These are phyloP conservation scores for Boletus rubescentipes DNA, from an alignment of 768 basidiomycete species.

Conservation along the genomic window DNA sequence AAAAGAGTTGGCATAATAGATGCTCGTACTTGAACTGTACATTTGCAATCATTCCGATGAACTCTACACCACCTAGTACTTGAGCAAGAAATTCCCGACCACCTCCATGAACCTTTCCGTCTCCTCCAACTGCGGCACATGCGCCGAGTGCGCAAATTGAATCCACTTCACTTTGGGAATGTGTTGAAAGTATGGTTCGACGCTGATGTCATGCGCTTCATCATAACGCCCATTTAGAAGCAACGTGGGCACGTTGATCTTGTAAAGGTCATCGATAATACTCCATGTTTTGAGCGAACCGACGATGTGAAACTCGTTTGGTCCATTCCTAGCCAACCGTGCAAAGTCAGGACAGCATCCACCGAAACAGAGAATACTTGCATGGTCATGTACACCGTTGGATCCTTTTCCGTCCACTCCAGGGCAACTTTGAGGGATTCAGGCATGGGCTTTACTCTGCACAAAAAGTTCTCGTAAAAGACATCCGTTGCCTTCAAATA, in stretches of 20 bases:
- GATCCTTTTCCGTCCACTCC: conserved; percentile 39
- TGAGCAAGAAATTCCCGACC: conserved; percentile 31
- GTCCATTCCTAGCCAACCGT: conserved; percentile 36
- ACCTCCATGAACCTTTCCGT: conserved; percentile 34
- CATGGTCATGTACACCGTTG: conserved; percentile 51
- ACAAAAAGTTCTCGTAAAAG: conserved; percentile 45
- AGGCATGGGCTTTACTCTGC: conserved; percentile 47
- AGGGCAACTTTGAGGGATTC: conserved; percentile 35
- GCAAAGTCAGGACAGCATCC: background rate
- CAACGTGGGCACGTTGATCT: conserved; percentile 34
- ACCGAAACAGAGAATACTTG: conserved; percentile 20
- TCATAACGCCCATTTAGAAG: conserved; percentile 39
- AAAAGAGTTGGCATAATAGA: conserved; percentile 27
- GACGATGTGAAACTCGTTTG: conserved; percentile 36
- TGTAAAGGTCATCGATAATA: conserved; percentile 33
- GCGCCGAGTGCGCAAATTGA: conserved; percentile 37
- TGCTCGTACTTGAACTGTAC: conserved; percentile 6
- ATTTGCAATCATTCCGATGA: background rate
- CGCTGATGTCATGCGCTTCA: conserved; percentile 32
- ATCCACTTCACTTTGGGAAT: conserved; percentile 38
- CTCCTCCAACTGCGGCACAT: conserved; percentile 39
- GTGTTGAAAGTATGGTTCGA: conserved; percentile 34
- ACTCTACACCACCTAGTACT: background rate
- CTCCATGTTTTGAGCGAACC: conserved; percentile 37
- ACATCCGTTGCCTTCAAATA: conserved; percentile 43